Base-by-base conservation (phyloP, 2,329 filamentous ascomycete species). In the Clarireedia paspali region DNA sequence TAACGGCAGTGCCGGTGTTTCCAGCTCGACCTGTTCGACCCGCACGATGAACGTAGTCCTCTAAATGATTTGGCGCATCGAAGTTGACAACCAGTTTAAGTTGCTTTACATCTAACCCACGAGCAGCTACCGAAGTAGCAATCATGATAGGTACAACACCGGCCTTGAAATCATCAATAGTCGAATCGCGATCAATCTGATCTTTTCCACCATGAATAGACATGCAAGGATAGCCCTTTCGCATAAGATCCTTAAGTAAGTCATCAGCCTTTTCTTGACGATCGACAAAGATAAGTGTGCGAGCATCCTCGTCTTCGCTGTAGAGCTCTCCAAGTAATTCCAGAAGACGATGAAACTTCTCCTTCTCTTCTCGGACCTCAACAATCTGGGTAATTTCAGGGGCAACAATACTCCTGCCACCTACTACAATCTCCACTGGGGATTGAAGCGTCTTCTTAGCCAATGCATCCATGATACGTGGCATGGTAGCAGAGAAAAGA, bases 81-180 rank as follows among this genome's bases (percentile, higher is more conserved):
- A 90, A 96, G 72, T 97, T 97, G 73, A 99, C 85, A 53, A 99
- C 94, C 34, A 97, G 80, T 71, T 95, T 96, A 36, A 99, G 78
- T 70, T 95, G 90, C 73, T 96, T 96, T 46, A 99, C 92, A 70
- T 99, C 94, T 42, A 99, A 77, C 59, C 94, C 94, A 71, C 94
- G 88, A 50, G 94, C 94, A 40, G 94, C 94, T 57, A 99, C 90
- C 10, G 92, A 96, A 0, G 94, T 99, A 10, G 94, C 94, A 67
- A 97, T 87, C 68, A 99, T 77, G 56, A 99, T 87, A 0, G 91
- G 91, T 48, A 95, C 83, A 45, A 92, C 82, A 55, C 94, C 94
- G 64, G 85, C 88, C 73, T 95, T 97, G 78, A 96, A 96, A 69
- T 96, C 91, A 42, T 87, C 80, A 64, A 96, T 95, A 14, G 90